phyloP scores from a whole-genome alignment of 108 stramenopile genomes.

The Conticribra guillardii region DNA sequence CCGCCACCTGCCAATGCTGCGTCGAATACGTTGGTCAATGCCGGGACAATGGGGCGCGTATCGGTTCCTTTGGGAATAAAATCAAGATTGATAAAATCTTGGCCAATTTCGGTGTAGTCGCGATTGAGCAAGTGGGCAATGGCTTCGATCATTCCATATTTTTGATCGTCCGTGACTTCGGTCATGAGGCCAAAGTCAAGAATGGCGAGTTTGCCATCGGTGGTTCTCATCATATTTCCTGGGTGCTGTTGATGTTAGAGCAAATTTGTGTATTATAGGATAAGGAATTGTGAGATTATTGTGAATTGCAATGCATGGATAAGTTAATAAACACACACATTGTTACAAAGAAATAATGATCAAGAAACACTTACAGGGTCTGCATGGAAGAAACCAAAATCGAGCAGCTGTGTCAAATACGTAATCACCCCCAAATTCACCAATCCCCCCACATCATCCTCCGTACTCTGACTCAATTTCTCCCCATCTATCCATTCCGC shows the following conservation, averaged over 20 bases:
- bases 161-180: constrained; percentile 91
- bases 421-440: constrained; percentile 95
- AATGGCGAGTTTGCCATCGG: constrained; percentile 90
- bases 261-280: background rate
- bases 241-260: constrained; percentile 40
- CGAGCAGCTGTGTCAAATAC: constrained; percentile 91
- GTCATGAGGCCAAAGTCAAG: constrained; percentile 97
- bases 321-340: too few species aligned
- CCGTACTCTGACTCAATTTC: constrained; percentile 87
- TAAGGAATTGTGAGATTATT: too few species aligned
- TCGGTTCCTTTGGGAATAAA: constrained; percentile 93
- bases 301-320: too few species aligned
- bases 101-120: constrained; percentile 92
- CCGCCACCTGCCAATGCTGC: constrained; percentile 95
- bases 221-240: constrained; percentile 93
- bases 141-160: constrained; percentile 96
- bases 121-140: constrained; percentile 93
- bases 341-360: too few species aligned
- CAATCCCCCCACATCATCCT: constrained; percentile 91
- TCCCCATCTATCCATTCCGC: constrained; percentile 98
- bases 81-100: constrained; percentile 93
- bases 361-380: constrained; percentile 47
- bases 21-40: constrained; percentile 92
- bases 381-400: constrained; percentile 91
- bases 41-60: constrained; percentile 91